Evolutionary conservation across 1,284 basidiomycete genomes (phyloP), one percentile per base, ranked within the genome.

Genomic region (Chalciporus sp.): DNA sequence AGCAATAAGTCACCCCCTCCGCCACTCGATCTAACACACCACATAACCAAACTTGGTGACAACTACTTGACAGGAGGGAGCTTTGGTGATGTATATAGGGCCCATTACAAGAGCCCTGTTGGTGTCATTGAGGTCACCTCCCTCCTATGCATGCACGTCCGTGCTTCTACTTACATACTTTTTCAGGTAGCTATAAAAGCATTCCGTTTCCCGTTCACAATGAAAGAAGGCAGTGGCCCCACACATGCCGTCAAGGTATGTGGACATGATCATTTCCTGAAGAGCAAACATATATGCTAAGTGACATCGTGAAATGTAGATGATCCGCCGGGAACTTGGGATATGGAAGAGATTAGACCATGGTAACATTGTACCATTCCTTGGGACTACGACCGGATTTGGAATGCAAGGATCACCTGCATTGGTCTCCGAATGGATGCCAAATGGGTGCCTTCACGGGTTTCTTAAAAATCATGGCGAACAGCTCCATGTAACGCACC

Each of bases 391-490:
- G 27, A 49, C 40, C 0, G 59, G 56, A 0, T 64, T 66, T 31
- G 63, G 62, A 12, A 51, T 56, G 49, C 1, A 7, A 12, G 50
- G 27, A 11, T 41, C 55, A 3, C 49, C 47, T 29, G 57, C 60
- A 0, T 29, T 65, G 26, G 55, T 64, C 7, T 62, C 64, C 4
- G 23, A 51, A 17, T 64, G 63, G 63, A 61, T 64, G 53, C 45
- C 37, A 1, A 62, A 64, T 19, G 60, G 35, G 2, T 49, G 51
- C 2, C 43, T 64, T 7, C 42, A 53, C 1, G 4, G 12, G 1
- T 61, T 56, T 31, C n/a, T 66, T n/a, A 9, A 26, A 4, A 47
- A 43, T n/a, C 11, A 52, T 17, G 28, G 54, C 2, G 3, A 23
- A 1, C 37, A 33, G 2, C 19, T 68, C 1, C 5, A 8, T 2